A percentile compares a stretch with the other conserved stretches of the same genome.
phyloP scores from a whole-genome alignment of 1,284 basidiomycete genomes.

The Cystobasidiaceae sp. region DNA sequence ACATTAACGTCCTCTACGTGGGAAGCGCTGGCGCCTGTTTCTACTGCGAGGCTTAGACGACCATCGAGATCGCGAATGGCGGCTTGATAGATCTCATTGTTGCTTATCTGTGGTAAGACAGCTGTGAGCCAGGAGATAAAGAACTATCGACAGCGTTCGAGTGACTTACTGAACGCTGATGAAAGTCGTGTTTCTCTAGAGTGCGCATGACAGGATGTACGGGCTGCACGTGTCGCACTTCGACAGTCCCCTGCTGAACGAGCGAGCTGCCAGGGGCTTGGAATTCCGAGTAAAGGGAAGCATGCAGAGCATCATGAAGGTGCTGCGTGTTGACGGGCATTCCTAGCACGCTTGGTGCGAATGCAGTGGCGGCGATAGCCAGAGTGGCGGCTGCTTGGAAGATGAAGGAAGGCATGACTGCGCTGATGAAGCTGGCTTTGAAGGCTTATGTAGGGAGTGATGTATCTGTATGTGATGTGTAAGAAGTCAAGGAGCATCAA shows the following conservation, averaged over 20 bases:
- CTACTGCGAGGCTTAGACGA: too few species aligned
- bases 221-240: neutral
- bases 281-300: neutral
- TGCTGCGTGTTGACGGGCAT: neutral
- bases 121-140: too few species aligned
- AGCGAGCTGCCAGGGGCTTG: neutral
- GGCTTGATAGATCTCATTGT: neutral
- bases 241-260: neutral
- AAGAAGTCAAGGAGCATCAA: too few species aligned
- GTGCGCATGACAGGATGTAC: constrained; percentile 8
- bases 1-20: neutral
- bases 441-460: neutral
- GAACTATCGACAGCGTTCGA: too few species aligned
- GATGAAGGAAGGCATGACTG: constrained; percentile 18
- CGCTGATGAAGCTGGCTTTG: too few species aligned
- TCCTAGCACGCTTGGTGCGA: neutral
- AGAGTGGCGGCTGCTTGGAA: neutral
- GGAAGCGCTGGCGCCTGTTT: too few species aligned
- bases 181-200: neutral
- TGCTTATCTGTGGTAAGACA: too few species aligned
- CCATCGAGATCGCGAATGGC: neutral
- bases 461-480: neutral
- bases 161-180: neutral
- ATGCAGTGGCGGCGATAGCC: neutral
- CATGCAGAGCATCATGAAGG: neutral